A percentile compares a stretch with the other conserved stretches of the same genome.
Evolutionary conservation across 2,329 filamentous ascomycete genomes (phyloP).

Genomic region (Fusarium tjaetaba): DNA sequence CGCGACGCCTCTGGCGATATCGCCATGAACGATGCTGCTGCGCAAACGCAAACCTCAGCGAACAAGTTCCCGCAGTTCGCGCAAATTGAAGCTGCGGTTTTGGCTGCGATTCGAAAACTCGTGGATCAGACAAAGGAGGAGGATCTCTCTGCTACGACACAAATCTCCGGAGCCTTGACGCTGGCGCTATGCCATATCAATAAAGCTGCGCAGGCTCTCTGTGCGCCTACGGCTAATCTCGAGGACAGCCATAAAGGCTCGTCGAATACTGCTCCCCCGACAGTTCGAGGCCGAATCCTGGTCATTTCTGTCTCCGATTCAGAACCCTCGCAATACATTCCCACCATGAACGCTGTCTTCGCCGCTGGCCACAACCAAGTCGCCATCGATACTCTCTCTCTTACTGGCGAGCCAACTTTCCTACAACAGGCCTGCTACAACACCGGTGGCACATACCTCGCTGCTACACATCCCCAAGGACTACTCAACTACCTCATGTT

Average conservation of each 20-base stretch:
- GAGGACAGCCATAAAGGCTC: slow-evolving; percentile 50
- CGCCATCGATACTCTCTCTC: slow-evolving; percentile 89
- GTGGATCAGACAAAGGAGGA: slow-evolving; percentile 72
- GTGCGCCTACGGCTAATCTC: slow-evolving; percentile 61
- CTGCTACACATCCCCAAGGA: slow-evolving; percentile 69
- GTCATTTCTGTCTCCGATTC: slow-evolving; percentile 88
- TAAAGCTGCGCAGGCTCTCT: slow-evolving; percentile 75
- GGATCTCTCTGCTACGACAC: slow-evolving; percentile 78
- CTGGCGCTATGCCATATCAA: slow-evolving; percentile 91
- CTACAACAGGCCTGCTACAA: slow-evolving; percentile 86
- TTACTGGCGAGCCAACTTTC: slow-evolving; percentile 88
- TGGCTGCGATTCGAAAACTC: slow-evolving; percentile 77
- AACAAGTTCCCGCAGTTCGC: slow-evolving; percentile 97
- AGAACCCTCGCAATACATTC: slow-evolving; percentile 92
- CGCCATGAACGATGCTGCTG: slow-evolving; percentile 62
- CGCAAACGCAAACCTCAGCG: slow-evolving; percentile 57
- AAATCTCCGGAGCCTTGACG: slow-evolving; percentile 90
- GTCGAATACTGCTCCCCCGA: slow-evolving; percentile 41
- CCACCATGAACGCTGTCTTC: slow-evolving; percentile 98
- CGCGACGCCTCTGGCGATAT: slow-evolving; percentile 60
- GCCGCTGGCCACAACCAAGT: slow-evolving; percentile 89
- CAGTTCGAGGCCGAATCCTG: slow-evolving; percentile 73
- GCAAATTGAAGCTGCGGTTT: slow-evolving; percentile 83
- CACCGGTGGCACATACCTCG: slow-evolving; percentile 66
- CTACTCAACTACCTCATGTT: slow-evolving; percentile 95